phyloP scores from a whole-genome alignment of 805 yeast genomes.

The Maudiozyma saulgeensis region DNA sequence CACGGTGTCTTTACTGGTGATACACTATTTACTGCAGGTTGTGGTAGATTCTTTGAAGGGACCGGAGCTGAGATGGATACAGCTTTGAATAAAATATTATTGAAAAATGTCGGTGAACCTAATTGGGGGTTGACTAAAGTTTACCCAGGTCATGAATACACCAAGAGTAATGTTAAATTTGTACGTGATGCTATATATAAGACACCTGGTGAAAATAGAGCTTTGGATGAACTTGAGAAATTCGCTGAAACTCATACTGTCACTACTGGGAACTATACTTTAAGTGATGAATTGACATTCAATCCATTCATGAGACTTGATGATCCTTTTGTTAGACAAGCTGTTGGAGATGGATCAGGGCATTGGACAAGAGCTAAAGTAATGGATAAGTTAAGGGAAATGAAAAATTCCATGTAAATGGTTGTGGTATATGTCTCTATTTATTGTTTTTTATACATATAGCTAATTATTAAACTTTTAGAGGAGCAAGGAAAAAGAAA shows the following conservation, averaged over 20 bases:
- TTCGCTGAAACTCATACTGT: conserved; percentile 48
- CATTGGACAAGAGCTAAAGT: conserved; percentile 35
- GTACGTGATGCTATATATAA: conserved; percentile 53
- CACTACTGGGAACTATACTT: conserved; percentile 81
- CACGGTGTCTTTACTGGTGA: conserved; percentile 90
- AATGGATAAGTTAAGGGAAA: conserved; percentile 62
- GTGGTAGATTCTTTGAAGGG: conserved; percentile 97
- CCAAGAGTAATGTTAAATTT: conserved; percentile 70
- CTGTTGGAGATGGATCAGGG: conserved; percentile 43
- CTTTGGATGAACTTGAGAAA: conserved; percentile 44
- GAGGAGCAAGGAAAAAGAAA: no score
- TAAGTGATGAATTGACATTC: conserved; percentile 68
- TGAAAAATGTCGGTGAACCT: conserved; percentile 44
- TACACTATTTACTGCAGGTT: conserved; percentile 86
- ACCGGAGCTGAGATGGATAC: conserved; percentile 67
- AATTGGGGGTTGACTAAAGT: conserved; percentile 43
- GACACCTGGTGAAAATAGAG: conserved; percentile 31
- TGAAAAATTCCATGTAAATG: conserved; percentile 54
- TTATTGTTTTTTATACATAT: background rate
- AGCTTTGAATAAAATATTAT: conserved; percentile 51
- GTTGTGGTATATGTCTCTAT: background rate
- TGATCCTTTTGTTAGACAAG: conserved; percentile 52
- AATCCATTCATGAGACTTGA: conserved; percentile 83
- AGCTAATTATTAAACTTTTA: no score
- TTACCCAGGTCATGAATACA: conserved; percentile 95